Conservation (phyloP, 768 basidiomycete species). For the Asterophora lycoperdoides region DNA sequence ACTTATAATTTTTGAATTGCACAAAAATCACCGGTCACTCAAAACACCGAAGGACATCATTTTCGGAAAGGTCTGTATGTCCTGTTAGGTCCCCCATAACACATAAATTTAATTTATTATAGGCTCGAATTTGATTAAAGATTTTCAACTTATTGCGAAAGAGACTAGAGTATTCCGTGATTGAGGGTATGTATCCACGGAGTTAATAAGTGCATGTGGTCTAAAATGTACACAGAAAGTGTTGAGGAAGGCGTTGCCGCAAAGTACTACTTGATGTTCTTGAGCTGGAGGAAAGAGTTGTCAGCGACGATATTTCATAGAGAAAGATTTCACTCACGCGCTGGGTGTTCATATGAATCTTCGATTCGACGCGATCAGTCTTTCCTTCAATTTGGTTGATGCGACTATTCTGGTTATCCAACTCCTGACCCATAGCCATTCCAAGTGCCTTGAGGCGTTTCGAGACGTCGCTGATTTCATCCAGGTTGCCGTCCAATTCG, state of each 20-base stretch:
- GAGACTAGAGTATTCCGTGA: too few relatives aligned
- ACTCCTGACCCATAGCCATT: conserved; percentile 80
- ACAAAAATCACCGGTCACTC: too few relatives aligned
- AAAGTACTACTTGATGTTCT: conserved; percentile 48
- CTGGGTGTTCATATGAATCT: conserved; percentile 77
- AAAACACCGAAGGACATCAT: too few relatives aligned
- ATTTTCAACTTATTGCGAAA: too few relatives aligned
- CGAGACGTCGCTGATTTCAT: conserved; percentile 75
- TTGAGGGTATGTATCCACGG: too few relatives aligned
- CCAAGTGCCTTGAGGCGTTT: conserved; percentile 79
- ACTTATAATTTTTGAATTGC: too few relatives aligned
- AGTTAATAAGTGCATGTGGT: too few relatives aligned
- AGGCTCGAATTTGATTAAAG: too few relatives aligned
- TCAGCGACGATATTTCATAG: neutral
- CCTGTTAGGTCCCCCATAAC: too few relatives aligned
- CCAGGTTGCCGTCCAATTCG: conserved; percentile 87
- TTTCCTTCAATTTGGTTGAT: conserved; percentile 76
- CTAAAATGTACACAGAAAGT: neutral
- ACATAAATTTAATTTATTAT: too few relatives aligned
- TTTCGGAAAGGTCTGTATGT: too few relatives aligned
- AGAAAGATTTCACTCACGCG: conserved; percentile 40
- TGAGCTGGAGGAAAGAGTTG: conserved; percentile 38
- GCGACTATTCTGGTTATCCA: conserved; percentile 78
- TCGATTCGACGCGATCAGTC: conserved; percentile 68
- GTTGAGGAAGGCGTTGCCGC: conserved; percentile 10